Conservation (phyloP, 129 eudicot genomes). For the Ambrosia artemisiifolia region DNA sequence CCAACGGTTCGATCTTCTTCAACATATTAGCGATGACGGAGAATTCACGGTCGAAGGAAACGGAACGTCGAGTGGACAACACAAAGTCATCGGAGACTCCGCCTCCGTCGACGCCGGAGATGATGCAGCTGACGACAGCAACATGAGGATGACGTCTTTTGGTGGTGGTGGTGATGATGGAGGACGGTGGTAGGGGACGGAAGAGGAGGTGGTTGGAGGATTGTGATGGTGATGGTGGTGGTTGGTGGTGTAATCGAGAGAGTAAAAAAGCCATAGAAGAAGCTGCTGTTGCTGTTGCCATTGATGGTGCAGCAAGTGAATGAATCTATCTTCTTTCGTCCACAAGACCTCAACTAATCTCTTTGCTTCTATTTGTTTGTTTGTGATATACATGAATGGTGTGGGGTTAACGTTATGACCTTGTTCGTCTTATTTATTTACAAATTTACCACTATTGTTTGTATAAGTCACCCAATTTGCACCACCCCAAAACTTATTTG, state of each 20-base stretch:
- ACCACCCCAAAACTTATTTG: too few species aligned
- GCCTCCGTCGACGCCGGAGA: constrained; percentile 85
- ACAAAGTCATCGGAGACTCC: constrained; percentile 88
- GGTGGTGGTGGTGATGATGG: constrained; percentile 18
- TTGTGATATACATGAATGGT: neutral
- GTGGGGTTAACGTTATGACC: neutral
- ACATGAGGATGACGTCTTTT: constrained; percentile 25
- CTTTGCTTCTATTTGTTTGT: constrained; percentile 29
- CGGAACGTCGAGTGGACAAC: constrained; percentile 60
- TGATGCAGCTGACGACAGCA: constrained; percentile 44
- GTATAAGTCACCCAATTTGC: too few species aligned
- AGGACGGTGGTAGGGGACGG: constrained; percentile 52
- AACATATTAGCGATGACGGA: constrained; percentile 82
- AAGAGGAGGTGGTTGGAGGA: constrained; percentile 40
- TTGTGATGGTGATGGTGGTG: constrained; percentile 43
- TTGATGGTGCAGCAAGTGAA: constrained; percentile 10
- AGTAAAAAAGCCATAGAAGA: constrained; percentile 33
- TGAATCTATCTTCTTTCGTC: constrained; percentile 24
- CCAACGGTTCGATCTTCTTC: constrained; percentile 79
- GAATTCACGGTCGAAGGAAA: constrained; percentile 70
- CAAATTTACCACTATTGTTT: constrained; percentile 42
- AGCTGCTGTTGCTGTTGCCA: constrained; percentile 41
- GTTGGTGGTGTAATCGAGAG: constrained; percentile 39
- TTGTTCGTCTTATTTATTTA: constrained; percentile 13
- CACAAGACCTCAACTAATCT: constrained; percentile 31